Conservation (phyloP, 2,329 filamentous ascomycete species). For the Penicillium oxalicum region DNA sequence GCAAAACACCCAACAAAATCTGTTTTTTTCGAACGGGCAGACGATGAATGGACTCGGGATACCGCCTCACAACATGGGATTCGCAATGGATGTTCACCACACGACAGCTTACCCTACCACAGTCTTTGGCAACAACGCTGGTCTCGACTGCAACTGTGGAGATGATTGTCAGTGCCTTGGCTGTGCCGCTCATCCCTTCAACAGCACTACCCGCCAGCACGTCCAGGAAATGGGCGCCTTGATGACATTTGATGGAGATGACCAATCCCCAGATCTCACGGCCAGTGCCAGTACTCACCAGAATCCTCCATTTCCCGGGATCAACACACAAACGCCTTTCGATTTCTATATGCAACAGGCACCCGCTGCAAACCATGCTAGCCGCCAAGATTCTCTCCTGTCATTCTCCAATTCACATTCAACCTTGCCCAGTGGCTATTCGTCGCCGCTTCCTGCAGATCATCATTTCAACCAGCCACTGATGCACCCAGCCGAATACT, state of each 20-base stretch:
- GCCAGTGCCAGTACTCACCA: constrained; percentile 18
- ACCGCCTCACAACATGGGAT: constrained; percentile 13
- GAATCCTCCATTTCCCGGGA: constrained; percentile 16
- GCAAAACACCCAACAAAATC: constrained; percentile 6
- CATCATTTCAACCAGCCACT: constrained; percentile 24
- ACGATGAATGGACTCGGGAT: constrained; percentile 14
- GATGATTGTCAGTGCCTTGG: constrained; percentile 43
- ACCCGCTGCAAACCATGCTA: constrained; percentile 10
- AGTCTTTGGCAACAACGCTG: constrained; percentile 14
- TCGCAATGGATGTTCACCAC: constrained; percentile 7
- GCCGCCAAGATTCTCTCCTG: constrained; percentile 14
- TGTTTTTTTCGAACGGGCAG: constrained; percentile 15
- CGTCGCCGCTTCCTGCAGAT: constrained; percentile 20
- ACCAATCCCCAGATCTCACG: constrained; percentile 16
- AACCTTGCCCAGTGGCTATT: constrained; percentile 19
- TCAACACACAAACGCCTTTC: constrained; percentile 11
- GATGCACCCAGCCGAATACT: constrained; percentile 40
- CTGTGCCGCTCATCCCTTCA: constrained; percentile 44
- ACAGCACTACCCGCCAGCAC: constrained; percentile 40
- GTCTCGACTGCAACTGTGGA: constrained; percentile 39
- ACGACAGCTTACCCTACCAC: constrained; percentile 7
- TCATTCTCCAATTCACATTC: constrained; percentile 20
- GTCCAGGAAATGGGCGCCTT: constrained; percentile 43
- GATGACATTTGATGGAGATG: constrained; percentile 32
- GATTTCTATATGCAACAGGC: constrained; percentile 16